Evolutionary conservation across 108 stramenopile genomes (phyloP), one percentile per base, ranked within the genome.

Genomic region (Pseudonitzschia multiseries): DNA sequence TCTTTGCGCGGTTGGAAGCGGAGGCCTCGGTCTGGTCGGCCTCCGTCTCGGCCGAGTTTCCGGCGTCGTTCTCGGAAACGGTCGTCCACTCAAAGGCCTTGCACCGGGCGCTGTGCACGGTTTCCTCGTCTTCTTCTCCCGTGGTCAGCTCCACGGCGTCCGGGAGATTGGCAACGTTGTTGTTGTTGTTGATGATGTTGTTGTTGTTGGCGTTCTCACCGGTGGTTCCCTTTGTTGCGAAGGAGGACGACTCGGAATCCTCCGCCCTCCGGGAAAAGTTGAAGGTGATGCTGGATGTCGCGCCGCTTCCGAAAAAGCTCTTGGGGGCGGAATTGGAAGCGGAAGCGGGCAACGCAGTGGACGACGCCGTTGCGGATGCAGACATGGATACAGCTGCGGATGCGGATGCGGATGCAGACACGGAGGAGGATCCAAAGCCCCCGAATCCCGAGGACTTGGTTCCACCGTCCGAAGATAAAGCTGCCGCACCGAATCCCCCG

Each of bases 121-220:
- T 71, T 48, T 86, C 68, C 65, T 89, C 86, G 63, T 84, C 78
- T 72, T 89, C 81, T 76, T 92, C 90, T 33, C 90, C 90, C 60
- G 87, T 92, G 1, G 76, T 65, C 48, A 84, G n/a, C 3, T 84
- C 70, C 31, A 74, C 69, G 9, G 68, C 10, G 5, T 77, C 44
- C 52, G 46, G 17, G 4, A 70, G 57, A 29, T 27, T 43, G 59
- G 28, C 51, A 12, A 48, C 4, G 17, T 24, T 43, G 24, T 32
- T 46, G 15, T 51, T n/a, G n/a, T n/a, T n/a, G n/a, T n/a, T n/a
- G n/a, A n/a, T n/a, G n/a, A n/a, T n/a, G n/a, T n/a, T n/a, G n/a
- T n/a, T n/a, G n/a, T n/a, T n/a, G n/a, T n/a, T n/a, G n/a, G n/a
- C n/a, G n/a, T n/a, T n/a, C n/a, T n/a, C n/a, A n/a, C n/a, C n/a